phyloP scores from a whole-genome alignment of 192 early-diverging fungal genomes.

The Podila minutissima region DNA sequence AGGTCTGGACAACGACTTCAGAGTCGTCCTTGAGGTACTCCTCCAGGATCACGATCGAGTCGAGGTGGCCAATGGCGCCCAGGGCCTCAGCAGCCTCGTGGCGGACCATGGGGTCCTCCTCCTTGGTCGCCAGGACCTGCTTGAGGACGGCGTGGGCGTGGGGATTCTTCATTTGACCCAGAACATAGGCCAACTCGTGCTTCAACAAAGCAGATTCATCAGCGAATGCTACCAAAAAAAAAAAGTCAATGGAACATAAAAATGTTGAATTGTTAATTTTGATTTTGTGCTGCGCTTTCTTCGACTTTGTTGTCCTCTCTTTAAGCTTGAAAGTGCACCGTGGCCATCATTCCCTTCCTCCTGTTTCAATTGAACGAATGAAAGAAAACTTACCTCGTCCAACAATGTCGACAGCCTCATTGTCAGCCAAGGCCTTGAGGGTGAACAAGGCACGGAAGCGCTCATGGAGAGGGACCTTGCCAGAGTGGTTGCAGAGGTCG shows the following conservation, averaged over 20 bases:
- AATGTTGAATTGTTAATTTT: background rate
- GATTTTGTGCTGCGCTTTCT: background rate
- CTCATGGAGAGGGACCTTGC: slow-evolving; percentile 76
- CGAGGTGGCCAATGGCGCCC: slow-evolving; percentile 86
- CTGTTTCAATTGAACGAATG: background rate
- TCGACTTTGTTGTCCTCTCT: background rate
- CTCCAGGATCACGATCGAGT: slow-evolving; percentile 75
- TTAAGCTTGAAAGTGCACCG: background rate
- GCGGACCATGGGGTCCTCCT: slow-evolving; percentile 93
- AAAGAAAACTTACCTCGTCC: slow-evolving; percentile 65
- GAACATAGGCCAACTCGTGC: slow-evolving; percentile 96
- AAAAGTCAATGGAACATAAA: background rate
- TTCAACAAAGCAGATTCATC: slow-evolving; percentile 91
- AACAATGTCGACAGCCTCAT: slow-evolving; percentile 84
- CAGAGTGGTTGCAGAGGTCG: slow-evolving; percentile 68
- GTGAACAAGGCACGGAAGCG: slow-evolving; percentile 96
- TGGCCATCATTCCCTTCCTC: background rate
- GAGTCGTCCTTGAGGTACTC: slow-evolving; percentile 77
- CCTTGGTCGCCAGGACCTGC: slow-evolving; percentile 70
- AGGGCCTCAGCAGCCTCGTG: slow-evolving; percentile 98
- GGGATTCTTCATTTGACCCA: slow-evolving; percentile 94
- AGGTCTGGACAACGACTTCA: slow-evolving; percentile 86
- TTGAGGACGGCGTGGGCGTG: slow-evolving; percentile 77
- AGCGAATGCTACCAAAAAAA: slow-evolving; percentile 60
- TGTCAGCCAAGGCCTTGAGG: slow-evolving; percentile 82